These are phyloP conservation scores for Colletotrichum horii DNA, from an alignment of 2,329 filamentous ascomycete species.

Conservation along the genomic window DNA sequence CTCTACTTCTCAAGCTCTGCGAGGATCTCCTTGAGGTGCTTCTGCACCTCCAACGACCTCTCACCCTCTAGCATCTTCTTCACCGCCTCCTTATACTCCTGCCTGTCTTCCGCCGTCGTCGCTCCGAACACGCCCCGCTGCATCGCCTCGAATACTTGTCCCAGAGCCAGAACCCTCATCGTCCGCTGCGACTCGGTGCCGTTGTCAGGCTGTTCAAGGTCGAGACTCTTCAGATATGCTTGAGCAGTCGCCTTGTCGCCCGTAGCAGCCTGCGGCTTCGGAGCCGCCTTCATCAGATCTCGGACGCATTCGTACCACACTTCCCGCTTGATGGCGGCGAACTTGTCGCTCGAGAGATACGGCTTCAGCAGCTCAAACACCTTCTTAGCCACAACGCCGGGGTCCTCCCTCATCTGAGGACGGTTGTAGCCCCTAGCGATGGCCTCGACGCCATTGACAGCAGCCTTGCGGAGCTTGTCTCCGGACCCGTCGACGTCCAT, in stretches of 20 bases:
- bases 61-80: constrained; percentile 42
- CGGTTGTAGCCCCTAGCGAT: constrained; percentile 55
- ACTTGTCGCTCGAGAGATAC: constrained; percentile 42
- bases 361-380: constrained; percentile 45
- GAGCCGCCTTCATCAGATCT: constrained; percentile 52
- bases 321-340: constrained; percentile 49
- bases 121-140: constrained; percentile 47
- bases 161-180: constrained; percentile 50
- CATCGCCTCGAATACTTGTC: constrained; percentile 45
- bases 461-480: constrained; percentile 48
- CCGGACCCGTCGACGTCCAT: constrained; percentile 70
- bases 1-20: constrained; percentile 29
- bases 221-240: constrained; percentile 51
- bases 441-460: constrained; percentile 56
- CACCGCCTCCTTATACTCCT: constrained; percentile 32
- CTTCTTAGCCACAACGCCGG: constrained; percentile 41
- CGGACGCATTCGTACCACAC: constrained; percentile 57
- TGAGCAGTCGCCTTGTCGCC: constrained; percentile 28
- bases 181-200: constrained; percentile 59
- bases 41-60: constrained; percentile 51
- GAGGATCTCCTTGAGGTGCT: constrained; percentile 42
- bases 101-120: constrained; percentile 21
- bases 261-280: neutral
- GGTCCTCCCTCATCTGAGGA: constrained; percentile 38
- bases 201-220: constrained; percentile 48